Percentiles rank a stretch among this genome's conserved stretches.
Conservation (phyloP, 1,284 basidiomycete genomes). For the Meira nashicola region DNA sequence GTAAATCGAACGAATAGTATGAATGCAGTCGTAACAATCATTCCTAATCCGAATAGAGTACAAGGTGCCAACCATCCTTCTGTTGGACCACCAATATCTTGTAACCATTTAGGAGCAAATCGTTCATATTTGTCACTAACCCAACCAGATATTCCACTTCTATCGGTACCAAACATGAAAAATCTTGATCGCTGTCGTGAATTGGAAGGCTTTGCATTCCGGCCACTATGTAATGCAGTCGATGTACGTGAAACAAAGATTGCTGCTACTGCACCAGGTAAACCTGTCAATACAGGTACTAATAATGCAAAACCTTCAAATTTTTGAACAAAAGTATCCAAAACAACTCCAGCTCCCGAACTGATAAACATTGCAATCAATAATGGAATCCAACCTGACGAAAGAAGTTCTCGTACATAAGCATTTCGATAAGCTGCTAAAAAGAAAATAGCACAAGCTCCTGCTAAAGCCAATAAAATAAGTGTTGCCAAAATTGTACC, state of each 20-base stretch:
- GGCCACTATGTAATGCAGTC: constrained; percentile 67
- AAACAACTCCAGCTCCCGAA: constrained; percentile 80
- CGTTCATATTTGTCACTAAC: too few relatives aligned
- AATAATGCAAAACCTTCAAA: constrained; percentile 85
- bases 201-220: constrained; percentile 13
- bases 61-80: constrained; percentile 45
- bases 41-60: constrained; percentile 32
- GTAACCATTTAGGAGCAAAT: constrained; percentile 16
- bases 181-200: background rate
- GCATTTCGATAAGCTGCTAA: constrained; percentile 62
- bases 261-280: constrained; percentile 69
- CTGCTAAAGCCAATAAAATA: constrained; percentile 64
- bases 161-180: too few relatives aligned
- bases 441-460: constrained; percentile 62
- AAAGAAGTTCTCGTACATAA: constrained; percentile 67
- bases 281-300: constrained; percentile 78
- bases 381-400: constrained; percentile 81
- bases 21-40: constrained; percentile 32
- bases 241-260: constrained; percentile 87
- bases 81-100: constrained; percentile 22
- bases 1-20: constrained; percentile 28
- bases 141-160: too few relatives aligned
- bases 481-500: constrained; percentile 54
- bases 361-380: constrained; percentile 89
- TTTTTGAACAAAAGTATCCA: constrained; percentile 78